These are phyloP conservation scores for Beauveria pseudobassiana DNA, from an alignment of 2,329 filamentous ascomycete genomes.

Conservation along the genomic window DNA sequence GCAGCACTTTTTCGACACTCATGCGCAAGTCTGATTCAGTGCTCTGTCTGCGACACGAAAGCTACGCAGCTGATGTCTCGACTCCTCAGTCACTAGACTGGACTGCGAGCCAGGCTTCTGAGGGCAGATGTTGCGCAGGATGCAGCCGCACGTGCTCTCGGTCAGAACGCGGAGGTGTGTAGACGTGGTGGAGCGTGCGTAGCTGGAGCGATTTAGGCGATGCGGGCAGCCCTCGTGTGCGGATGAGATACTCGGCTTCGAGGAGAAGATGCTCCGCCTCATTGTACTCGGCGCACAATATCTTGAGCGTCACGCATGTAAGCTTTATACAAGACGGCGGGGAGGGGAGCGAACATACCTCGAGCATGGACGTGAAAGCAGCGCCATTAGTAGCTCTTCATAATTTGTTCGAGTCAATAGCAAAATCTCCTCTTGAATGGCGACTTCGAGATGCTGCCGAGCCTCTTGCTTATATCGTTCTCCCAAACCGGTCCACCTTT, in stretches of 20 bases:
- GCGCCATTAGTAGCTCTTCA: neutral
- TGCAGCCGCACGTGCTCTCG: constrained; percentile 7
- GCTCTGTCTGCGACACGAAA: constrained; percentile 6
- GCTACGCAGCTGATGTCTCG: constrained; percentile 1
- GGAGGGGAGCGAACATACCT: neutral
- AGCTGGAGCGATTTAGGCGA: neutral
- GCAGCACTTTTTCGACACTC: neutral
- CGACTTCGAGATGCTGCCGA: neutral
- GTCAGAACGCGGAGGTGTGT: constrained; percentile 6
- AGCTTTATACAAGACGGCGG: neutral
- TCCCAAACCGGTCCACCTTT: neutral
- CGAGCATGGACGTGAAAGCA: neutral
- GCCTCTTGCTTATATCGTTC: neutral
- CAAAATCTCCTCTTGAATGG: constrained; percentile 1
- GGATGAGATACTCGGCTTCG: constrained; percentile 4
- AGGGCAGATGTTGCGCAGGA: constrained; percentile 2
- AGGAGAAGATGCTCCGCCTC: constrained; percentile 6
- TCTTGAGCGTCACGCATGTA: neutral
- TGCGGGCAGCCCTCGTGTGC: neutral
- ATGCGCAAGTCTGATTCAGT: constrained; percentile 2
- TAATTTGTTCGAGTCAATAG: neutral
- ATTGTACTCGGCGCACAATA: neutral
- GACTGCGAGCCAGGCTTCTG: neutral
- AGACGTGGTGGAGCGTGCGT: constrained; percentile 1
- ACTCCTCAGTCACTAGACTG: neutral